A percentile compares a stretch with the other conserved stretches of the same genome.
These are phyloP conservation scores for Lepidopterella palustris DNA, from an alignment of 495 filamentous ascomycete genomes.

Conservation along the genomic window DNA sequence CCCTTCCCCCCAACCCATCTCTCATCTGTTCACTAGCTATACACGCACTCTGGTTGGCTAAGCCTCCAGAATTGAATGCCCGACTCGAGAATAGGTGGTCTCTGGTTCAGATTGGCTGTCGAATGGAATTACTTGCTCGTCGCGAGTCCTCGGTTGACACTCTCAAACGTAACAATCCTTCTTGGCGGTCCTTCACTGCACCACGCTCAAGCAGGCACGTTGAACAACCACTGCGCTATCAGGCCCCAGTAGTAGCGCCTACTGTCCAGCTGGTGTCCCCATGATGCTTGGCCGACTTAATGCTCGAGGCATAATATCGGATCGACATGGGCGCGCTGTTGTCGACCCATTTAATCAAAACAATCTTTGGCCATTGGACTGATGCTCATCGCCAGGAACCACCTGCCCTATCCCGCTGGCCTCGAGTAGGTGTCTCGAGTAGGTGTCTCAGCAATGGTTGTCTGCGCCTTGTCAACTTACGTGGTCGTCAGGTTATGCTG, in stretches of 20 bases:
- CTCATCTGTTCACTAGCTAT: background rate
- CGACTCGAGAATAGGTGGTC: background rate
- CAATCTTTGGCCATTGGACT: slow-evolving; percentile 6
- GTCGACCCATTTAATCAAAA: slow-evolving; percentile 11
- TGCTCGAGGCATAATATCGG: slow-evolving; percentile 5
- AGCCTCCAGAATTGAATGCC: background rate
- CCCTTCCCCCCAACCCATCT: background rate
- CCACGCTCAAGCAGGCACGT: too few species aligned
- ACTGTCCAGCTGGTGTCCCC: background rate
- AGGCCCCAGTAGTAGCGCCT: background rate
- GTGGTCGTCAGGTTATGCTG: background rate
- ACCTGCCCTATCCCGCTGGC: slow-evolving; percentile 2
- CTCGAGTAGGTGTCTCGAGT: background rate
- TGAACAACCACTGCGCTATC: background rate
- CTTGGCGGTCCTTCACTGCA: background rate
- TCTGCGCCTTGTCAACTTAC: background rate
- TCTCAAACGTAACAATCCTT: background rate
- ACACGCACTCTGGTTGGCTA: background rate
- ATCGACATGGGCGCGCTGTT: slow-evolving; percentile 6
- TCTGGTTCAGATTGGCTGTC: background rate
- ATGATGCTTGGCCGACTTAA: background rate
- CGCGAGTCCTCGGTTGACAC: background rate
- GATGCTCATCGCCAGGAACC: background rate
- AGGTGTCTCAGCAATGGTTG: background rate
- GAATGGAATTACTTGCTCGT: background rate